Evolutionary conservation across 2,329 filamentous ascomycete genomes (phyloP), one percentile per base, ranked within the genome.

Genomic region (Grosmannia serpens): DNA sequence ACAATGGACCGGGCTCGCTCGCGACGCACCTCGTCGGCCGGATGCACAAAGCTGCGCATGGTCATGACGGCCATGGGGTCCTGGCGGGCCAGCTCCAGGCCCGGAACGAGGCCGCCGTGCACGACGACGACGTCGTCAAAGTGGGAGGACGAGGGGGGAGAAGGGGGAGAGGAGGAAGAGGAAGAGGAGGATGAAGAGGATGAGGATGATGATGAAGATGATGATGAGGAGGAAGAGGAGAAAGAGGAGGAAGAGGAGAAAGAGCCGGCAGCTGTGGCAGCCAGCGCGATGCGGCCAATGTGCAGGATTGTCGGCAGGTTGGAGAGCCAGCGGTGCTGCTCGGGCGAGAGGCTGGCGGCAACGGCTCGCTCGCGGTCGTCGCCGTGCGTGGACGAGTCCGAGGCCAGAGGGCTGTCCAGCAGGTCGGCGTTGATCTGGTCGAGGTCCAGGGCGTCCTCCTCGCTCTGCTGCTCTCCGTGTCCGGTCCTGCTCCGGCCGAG

Each of bases 41-140:
- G 84, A 63, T 76, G 78, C 64, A 88, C 78, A 57, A 96, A 81
- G 8, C 85, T 88, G 59, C 91, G 84, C 89, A 99, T 95, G 68
- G 90, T 94, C 91, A 96, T 96, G 47, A 88, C 87, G 56, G 87
- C 85, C 70, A 83, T 85, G 0, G 91, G 87, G 70, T 96, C 79
- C 65, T 86, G 92, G 56, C 80, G 75, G 52, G 85, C 77, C 17
- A 95, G 76, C 0, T 80, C 70, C 0, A 95, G 74, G 6, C 85
- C 87, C 0, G 92, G 89, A 0, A 94, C 85, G 2, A 97, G 77
- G 1, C 94, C 94, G 0, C 83, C 92, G 73, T 97, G 94, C 8
- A 91, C 92, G 55, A 91, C 86, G 6, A 86, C 77, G 5, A 95
- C 77, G 59, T 85, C 77, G 46, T 67, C 62, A 61, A 68, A 67